phyloP scores from a whole-genome alignment of 208 protist species.

The Leishmania lainsoni region DNA sequence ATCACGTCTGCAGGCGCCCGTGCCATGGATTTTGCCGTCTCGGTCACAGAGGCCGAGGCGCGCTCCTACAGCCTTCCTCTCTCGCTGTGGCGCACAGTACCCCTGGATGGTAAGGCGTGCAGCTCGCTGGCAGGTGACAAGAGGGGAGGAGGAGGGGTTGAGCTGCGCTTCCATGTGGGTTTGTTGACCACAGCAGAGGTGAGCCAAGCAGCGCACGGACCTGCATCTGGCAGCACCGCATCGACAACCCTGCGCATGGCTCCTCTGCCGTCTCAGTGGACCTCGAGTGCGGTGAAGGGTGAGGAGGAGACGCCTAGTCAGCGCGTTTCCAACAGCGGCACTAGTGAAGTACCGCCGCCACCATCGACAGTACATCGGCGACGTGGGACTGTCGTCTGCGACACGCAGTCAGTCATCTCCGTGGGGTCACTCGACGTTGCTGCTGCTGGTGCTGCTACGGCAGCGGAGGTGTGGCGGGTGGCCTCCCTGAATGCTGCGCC shows the following conservation, averaged over 20 bases:
- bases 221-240: neutral
- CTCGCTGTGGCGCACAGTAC: slow-evolving; percentile 14
- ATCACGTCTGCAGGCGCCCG: slow-evolving; percentile 4
- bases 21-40: neutral
- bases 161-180: slow-evolving; percentile 19
- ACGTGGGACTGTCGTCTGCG: slow-evolving; percentile 16
- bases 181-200: neutral
- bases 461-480: neutral
- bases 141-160: slow-evolving; percentile 6
- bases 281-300: neutral
- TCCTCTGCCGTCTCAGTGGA: neutral
- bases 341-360: neutral
- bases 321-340: neutral
- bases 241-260: neutral
- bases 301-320: neutral
- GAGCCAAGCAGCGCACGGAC: neutral
- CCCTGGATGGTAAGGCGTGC: neutral
- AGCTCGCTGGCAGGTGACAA: neutral
- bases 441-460: neutral
- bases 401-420: neutral
- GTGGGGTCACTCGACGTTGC: neutral
- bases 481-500: neutral
- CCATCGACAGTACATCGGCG: slow-evolving; percentile 7
- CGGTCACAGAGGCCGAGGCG: slow-evolving; percentile 18
- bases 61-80: slow-evolving; percentile 22